These are phyloP conservation scores for Candida patagonica DNA, from an alignment of 805 yeast species.

Conservation along the genomic window DNA sequence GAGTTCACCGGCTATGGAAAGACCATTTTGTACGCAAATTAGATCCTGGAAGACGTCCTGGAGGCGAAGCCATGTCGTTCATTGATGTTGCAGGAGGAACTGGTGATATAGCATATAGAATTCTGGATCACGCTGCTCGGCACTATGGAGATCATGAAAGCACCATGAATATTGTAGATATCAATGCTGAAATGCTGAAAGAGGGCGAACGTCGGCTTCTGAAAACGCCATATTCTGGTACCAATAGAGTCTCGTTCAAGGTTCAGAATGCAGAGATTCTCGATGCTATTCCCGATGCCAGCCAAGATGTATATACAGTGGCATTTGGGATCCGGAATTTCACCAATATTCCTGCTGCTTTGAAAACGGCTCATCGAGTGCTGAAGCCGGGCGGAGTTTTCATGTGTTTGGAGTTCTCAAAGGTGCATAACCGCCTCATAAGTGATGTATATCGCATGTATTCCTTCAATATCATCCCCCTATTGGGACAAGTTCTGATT, in stretches of 20 bases:
- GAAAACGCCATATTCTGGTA: slow-evolving; percentile 51
- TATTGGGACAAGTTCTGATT: slow-evolving; percentile 93
- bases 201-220: slow-evolving; percentile 80
- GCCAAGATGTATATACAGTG: slow-evolving; percentile 92
- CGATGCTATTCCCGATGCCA: slow-evolving; percentile 73
- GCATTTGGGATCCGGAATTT: slow-evolving; percentile 97
- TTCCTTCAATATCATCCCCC: slow-evolving; percentile 78
- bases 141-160: slow-evolving; percentile 66
- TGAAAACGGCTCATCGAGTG: slow-evolving; percentile 91
- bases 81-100: slow-evolving; percentile 98
- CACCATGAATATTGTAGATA: slow-evolving; percentile 87
- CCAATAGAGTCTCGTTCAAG: slow-evolving; percentile 57
- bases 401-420: slow-evolving; percentile 91
- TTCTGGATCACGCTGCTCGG: slow-evolving; percentile 79
- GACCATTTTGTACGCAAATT: slow-evolving; percentile 76
- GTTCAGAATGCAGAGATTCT: slow-evolving; percentile 91
- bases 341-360: slow-evolving; percentile 88
- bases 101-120: slow-evolving; percentile 95
- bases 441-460: slow-evolving; percentile 78
- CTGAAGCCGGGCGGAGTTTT: slow-evolving; percentile 96
- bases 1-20: slow-evolving; percentile 93
- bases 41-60: slow-evolving; percentile 91
- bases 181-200: slow-evolving; percentile 88
- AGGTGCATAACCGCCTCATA: slow-evolving; percentile 70
- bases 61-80: slow-evolving; percentile 72